Percentiles rank a stretch among this genome's conserved stretches.
These are phyloP conservation scores for Eutreptiella sp. DNA, from an alignment of 208 protist genomes.

Conservation along the genomic window DNA sequence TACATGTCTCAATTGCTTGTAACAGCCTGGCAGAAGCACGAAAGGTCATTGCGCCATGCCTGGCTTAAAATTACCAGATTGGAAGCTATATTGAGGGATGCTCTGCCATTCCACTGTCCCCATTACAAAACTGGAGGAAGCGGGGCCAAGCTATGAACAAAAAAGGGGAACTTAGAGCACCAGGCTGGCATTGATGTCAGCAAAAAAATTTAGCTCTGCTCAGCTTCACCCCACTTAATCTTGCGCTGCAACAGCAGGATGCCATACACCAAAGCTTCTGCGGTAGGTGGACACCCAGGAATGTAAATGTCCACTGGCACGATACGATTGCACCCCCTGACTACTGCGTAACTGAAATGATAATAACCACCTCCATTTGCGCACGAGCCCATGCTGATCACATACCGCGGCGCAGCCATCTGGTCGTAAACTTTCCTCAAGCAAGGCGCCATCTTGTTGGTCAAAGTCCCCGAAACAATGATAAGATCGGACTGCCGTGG, in stretches of 20 bases:
- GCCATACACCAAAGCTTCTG: constrained; percentile 81
- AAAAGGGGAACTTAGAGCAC: too few relatives aligned
- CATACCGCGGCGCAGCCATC: constrained; percentile 90
- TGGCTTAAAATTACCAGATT: too few relatives aligned
- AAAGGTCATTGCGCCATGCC: too few relatives aligned
- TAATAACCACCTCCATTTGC: constrained; percentile 98
- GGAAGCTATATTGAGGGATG: too few relatives aligned
- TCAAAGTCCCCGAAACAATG: constrained; percentile 97
- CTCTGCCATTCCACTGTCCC: too few relatives aligned
- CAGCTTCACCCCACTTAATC: constrained; percentile 48
- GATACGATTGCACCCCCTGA: constrained; percentile 91
- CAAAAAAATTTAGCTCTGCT: too few relatives aligned
- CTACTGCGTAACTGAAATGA: constrained; percentile 94
- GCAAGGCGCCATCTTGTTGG: constrained; percentile 98
- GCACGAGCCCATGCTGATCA: constrained; percentile 90
- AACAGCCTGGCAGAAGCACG: too few relatives aligned
- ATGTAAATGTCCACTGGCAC: constrained; percentile 98
- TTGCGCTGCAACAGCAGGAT: constrained; percentile 82
- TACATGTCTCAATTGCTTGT: too few relatives aligned
- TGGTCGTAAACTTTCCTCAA: constrained; percentile 93
- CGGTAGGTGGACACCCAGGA: constrained; percentile 95
- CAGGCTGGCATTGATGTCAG: too few relatives aligned
- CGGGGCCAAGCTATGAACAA: too few relatives aligned
- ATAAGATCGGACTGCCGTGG: constrained; percentile 94
- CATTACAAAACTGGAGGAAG: too few relatives aligned